phyloP scores from a whole-genome alignment of 1,284 basidiomycete genomes.

The Sanghuangporus weigelae region DNA sequence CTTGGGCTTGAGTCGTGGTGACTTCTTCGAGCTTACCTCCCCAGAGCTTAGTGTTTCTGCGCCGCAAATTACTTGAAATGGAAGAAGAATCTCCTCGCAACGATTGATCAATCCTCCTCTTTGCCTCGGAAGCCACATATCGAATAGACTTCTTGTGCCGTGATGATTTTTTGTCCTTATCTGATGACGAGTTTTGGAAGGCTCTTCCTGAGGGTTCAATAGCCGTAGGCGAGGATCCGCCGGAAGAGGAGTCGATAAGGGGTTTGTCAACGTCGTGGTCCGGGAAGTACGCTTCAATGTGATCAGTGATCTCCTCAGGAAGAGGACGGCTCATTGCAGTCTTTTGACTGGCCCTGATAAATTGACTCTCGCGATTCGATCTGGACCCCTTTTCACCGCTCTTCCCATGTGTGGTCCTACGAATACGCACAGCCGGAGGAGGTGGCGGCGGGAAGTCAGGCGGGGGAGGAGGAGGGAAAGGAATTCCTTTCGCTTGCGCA shows the following conservation, averaged over 20 bases:
- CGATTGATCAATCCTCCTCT: conserved; percentile 59
- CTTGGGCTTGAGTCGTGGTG: conserved; percentile 58
- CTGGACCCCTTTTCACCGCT: conserved; percentile 24
- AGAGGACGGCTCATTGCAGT: conserved; percentile 88
- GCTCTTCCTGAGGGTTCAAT: conserved; percentile 33
- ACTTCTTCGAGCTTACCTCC: conserved; percentile 93
- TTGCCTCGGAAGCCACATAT: conserved; percentile 81
- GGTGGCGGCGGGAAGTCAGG: conserved; percentile 22
- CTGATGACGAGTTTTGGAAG: conserved; percentile 27
- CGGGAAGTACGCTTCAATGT: conserved; percentile 93
- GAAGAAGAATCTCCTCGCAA: conserved; percentile 45
- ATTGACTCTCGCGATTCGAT: conserved; percentile 46
- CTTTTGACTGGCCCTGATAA: conserved; percentile 50
- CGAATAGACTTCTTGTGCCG: conserved; percentile 86
- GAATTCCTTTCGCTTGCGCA: conserved; percentile 8
- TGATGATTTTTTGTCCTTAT: conserved; percentile 36
- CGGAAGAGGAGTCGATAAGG: conserved; percentile 80
- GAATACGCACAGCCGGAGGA: conserved; percentile 15
- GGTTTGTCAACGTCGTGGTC: conserved; percentile 96
- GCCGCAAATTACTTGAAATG: conserved; percentile 52
- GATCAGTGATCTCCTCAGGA: conserved; percentile 91
- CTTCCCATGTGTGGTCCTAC: conserved; percentile 12
- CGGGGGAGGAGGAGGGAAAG: conserved; percentile 24
- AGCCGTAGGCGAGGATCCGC: conserved; percentile 70
- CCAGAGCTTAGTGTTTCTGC: conserved; percentile 94